Percentiles rank a stretch among this genome's conserved stretches.
phyloP scores from a whole-genome alignment of 108 stramenopile species.

The Fragilaria radians region DNA sequence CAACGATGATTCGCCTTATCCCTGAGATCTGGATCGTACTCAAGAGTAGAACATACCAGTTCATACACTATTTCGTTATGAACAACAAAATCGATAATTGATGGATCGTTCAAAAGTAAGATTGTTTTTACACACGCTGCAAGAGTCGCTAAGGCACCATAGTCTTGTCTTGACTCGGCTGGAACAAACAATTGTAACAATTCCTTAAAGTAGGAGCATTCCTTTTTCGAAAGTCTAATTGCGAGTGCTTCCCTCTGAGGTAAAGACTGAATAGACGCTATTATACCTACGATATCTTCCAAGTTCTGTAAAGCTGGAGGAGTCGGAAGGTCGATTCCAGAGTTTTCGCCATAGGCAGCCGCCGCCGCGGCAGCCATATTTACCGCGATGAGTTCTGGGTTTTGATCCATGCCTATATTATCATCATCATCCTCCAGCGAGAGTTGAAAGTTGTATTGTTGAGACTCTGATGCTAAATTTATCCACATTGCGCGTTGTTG shows the following conservation, averaged over 20 bases:
- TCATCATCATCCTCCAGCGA: slow-evolving; percentile 4
- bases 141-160: slow-evolving; percentile 47
- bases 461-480: slow-evolving; percentile 15
- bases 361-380: slow-evolving; percentile 13
- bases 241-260: slow-evolving; percentile 72
- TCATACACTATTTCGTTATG: slow-evolving; percentile 62
- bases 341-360: not conserved
- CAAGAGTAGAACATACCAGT: slow-evolving; percentile 56
- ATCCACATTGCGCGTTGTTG: slow-evolving; percentile 33
- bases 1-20: slow-evolving; percentile 75
- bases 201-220: slow-evolving; percentile 66
- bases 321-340: slow-evolving; percentile 46
- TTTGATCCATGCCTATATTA: slow-evolving; percentile 8
- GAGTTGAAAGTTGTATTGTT: slow-evolving; percentile 13
- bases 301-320: slow-evolving; percentile 60
- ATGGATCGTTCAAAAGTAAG: slow-evolving; percentile 78
- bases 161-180: slow-evolving; percentile 42
- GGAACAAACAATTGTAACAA: slow-evolving; percentile 57
- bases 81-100: slow-evolving; percentile 76
- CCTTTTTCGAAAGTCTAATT: slow-evolving; percentile 57
- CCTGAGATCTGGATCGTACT: slow-evolving; percentile 80
- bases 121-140: slow-evolving; percentile 76
- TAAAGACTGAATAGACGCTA: slow-evolving; percentile 40
- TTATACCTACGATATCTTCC: slow-evolving; percentile 58
- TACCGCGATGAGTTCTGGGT: slow-evolving; percentile 16